These are phyloP conservation scores for Amyloporia xantha DNA, from an alignment of 768 basidiomycete genomes.

Conservation along the genomic window DNA sequence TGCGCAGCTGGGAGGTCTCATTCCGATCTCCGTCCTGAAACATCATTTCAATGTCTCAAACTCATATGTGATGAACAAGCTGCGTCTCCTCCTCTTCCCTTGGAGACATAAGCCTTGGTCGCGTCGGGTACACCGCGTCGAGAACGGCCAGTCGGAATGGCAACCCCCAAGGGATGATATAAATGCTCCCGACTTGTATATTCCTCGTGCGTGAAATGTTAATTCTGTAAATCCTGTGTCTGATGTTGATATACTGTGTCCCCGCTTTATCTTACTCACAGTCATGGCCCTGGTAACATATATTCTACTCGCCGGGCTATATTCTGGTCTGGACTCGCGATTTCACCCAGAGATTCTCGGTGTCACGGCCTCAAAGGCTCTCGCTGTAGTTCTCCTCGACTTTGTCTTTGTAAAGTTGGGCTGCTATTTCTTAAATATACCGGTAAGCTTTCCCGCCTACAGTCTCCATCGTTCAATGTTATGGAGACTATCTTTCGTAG, in stretches of 20 bases:
- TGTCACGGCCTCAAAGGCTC: constrained; percentile 74
- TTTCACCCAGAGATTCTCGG: constrained; percentile 92
- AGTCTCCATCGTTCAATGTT: neutral
- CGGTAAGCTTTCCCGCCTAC: constrained; percentile 9
- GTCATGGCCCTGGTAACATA: constrained; percentile 97
- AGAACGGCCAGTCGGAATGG: constrained; percentile 69
- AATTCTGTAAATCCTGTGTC: constrained; percentile 4
- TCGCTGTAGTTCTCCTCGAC: constrained; percentile 82
- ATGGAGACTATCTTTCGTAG: too few relatives aligned
- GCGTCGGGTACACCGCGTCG: constrained; percentile 57
- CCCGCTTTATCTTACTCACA: constrained; percentile 29
- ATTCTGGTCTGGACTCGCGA: constrained; percentile 72
- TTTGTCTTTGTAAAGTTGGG: constrained; percentile 86
- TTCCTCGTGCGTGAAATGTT: constrained; percentile 56
- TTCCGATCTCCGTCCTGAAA: constrained; percentile 74
- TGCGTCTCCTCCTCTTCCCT: constrained; percentile 86
- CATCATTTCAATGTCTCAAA: constrained; percentile 96
- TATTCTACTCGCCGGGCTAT: constrained; percentile 80
- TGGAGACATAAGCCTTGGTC: constrained; percentile 92
- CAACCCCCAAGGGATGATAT: constrained; percentile 89
- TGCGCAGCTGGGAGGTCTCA: constrained; percentile 66
- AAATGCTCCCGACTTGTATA: constrained; percentile 95
- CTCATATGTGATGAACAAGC: constrained; percentile 87
- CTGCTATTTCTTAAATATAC: constrained; percentile 87
- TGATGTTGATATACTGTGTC: too few relatives aligned